Base-by-base conservation (phyloP, 257 asterid genomes). In the Cordia subcordata region DNA sequence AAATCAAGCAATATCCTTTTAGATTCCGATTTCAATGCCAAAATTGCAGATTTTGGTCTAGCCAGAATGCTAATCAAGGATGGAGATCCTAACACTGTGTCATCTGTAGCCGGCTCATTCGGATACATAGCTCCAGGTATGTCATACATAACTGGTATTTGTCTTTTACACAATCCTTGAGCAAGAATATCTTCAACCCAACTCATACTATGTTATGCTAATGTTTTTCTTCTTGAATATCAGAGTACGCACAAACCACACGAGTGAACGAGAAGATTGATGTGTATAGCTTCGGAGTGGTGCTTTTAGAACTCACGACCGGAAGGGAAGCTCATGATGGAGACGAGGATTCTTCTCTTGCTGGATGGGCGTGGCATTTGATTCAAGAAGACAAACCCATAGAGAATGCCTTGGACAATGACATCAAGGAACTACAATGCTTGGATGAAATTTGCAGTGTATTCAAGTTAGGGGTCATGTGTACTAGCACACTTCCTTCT, bases 261-360 rank as follows among this genome's bases (percentile, higher is more conserved):
- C 76, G 83, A 76, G 96, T 81, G 72, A 80, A 66, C 8, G 96
- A 88, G 87, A 92, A 88, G 85, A 72, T 88, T 23, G 99, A 92
- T 38, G 96, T 92, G 57, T 92, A 79, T 57, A 81, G 96, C 53
- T 92, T 86, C 32, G 99, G 99, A 10, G 96, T 86, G 62, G 60
- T 92, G 57, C 94, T 92, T 51, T 75, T 92, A 42, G 99, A 92
- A 60, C 57, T 88, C 58, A 77, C 81, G 35, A 88, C 96, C 0
- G 93, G 99, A 64, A 81, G 67, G 66, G 93, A 86, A 74, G 90
- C 93, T 13, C 82, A 81, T 15, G 49, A 68, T 10, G 99, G 99
- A 16, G 93, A 81, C 6, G 96, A 84, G 70, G 68, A 57, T 16
- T 74, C 85, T 5, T 79, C 94, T 14, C 85, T 92, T 12, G 93